A percentile compares a stretch with the other conserved stretches of the same genome.
Evolutionary conservation across 768 basidiomycete species (phyloP).

Genomic region (Serendipita sp.): DNA sequence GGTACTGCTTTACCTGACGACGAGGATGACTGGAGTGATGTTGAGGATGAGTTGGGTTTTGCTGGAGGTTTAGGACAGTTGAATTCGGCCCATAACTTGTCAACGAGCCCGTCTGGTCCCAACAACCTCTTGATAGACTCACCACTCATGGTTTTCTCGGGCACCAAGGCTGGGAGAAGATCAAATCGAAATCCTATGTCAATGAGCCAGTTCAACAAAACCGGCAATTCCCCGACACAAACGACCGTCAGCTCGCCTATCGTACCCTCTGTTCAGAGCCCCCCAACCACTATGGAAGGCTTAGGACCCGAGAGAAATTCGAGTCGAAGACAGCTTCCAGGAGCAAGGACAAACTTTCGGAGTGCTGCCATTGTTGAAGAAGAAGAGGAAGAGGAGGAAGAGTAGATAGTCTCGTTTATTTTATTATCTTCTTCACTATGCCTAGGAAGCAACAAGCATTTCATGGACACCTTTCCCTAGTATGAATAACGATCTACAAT

Average conservation of each 20-base stretch:
- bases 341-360: background rate
- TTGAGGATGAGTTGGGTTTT: slow-evolving; percentile 70
- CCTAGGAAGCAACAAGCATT: background rate
- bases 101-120: background rate
- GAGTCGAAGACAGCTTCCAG: background rate
- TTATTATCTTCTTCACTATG: background rate
- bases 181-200: background rate
- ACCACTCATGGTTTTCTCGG: background rate
- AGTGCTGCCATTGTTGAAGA: slow-evolving; percentile 4
- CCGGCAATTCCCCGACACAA: background rate
- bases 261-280: background rate
- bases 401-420: background rate
- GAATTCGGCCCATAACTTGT: slow-evolving; percentile 10
- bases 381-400: slow-evolving; percentile 3
- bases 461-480: background rate
- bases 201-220: background rate
- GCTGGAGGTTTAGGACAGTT: slow-evolving; percentile 62
- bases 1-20: slow-evolving; percentile 39
- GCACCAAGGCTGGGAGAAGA: background rate
- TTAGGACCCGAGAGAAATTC: background rate
- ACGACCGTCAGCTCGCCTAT: background rate
- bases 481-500: background rate
- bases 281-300: background rate
- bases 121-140: background rate
- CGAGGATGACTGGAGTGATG: slow-evolving; percentile 70